Percentiles rank a stretch among this genome's conserved stretches.
phyloP scores from a whole-genome alignment of 1,139 yeast genomes.

The Pichia sp. region DNA sequence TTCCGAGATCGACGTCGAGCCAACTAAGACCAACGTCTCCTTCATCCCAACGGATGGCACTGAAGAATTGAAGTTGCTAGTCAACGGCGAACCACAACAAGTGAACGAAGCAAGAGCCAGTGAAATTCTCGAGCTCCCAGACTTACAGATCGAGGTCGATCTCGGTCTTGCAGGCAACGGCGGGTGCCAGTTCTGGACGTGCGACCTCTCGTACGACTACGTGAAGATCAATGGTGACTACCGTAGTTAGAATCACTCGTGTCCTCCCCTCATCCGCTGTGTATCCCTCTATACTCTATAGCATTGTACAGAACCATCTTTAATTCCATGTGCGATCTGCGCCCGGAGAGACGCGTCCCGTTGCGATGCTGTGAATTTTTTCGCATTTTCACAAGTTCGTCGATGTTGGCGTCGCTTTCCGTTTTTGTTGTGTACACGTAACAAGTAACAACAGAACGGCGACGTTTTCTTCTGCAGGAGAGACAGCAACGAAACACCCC shows the following conservation, averaged over 20 bases:
- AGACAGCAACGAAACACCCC: too few species aligned
- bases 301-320: too few species aligned
- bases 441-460: too few species aligned
- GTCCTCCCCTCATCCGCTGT: too few species aligned
- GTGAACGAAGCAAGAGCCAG: constrained; percentile 88
- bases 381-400: too few species aligned
- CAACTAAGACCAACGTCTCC: constrained; percentile 68
- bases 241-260: constrained; percentile 32
- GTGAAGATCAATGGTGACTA: constrained; percentile 93
- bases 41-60: constrained; percentile 81
- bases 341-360: too few species aligned
- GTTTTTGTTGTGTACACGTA: too few species aligned
- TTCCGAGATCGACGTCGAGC: constrained; percentile 64
- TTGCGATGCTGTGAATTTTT: too few species aligned
- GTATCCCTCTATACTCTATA: too few species aligned
- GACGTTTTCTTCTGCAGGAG: too few species aligned
- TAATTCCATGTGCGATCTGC: background rate
- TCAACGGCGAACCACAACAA: constrained; percentile 84
- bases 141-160: constrained; percentile 64
- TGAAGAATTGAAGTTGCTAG: constrained; percentile 56
- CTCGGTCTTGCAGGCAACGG: constrained; percentile 77
- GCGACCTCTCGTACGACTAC: constrained; percentile 90
- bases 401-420: too few species aligned
- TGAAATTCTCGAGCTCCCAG: constrained; percentile 67
- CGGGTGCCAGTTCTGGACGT: constrained; percentile 82